Conservation (phyloP, 495 filamentous ascomycete species). For the Hypoxylon subgilvum region DNA sequence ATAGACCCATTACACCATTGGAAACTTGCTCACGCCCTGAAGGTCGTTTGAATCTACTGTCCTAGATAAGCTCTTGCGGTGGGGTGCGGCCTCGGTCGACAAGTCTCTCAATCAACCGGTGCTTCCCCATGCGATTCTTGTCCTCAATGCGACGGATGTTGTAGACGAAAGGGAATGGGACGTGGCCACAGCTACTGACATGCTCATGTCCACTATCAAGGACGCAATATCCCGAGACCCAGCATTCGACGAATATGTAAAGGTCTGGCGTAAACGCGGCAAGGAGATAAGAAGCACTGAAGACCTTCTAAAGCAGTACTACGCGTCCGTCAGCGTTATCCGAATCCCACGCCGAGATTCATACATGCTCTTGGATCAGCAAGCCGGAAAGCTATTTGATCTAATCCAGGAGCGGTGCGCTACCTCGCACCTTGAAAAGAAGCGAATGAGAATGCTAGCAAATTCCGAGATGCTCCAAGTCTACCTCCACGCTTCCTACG, state of each 20-base stretch:
- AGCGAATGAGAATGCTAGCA: conserved; percentile 49
- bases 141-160: conserved; percentile 54
- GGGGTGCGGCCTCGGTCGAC: conserved; percentile 47
- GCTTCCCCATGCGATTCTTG: conserved; percentile 60
- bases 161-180: conserved; percentile 54
- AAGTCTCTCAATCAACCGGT: conserved; percentile 59
- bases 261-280: conserved; percentile 20
- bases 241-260: conserved; percentile 29
- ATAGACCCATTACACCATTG: not conserved
- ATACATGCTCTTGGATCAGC: conserved; percentile 50
- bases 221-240: conserved; percentile 26
- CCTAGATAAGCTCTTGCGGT: conserved; percentile 47
- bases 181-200: conserved; percentile 46
- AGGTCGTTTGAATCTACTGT: conserved; percentile 44
- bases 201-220: conserved; percentile 36
- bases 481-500: conserved; percentile 56
- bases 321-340: conserved; percentile 56
- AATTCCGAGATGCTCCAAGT: conserved; percentile 54
- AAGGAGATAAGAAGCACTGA: conserved; percentile 43
- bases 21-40: not conserved
- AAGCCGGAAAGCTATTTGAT: conserved; percentile 52
- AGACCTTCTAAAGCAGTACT: conserved; percentile 58
- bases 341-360: conserved; percentile 53
- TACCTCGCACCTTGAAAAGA: conserved; percentile 45
- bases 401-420: conserved; percentile 47